Evolutionary conservation across 169 alveolate genomes (phyloP).

Genomic region (Perkinsus marinus): DNA sequence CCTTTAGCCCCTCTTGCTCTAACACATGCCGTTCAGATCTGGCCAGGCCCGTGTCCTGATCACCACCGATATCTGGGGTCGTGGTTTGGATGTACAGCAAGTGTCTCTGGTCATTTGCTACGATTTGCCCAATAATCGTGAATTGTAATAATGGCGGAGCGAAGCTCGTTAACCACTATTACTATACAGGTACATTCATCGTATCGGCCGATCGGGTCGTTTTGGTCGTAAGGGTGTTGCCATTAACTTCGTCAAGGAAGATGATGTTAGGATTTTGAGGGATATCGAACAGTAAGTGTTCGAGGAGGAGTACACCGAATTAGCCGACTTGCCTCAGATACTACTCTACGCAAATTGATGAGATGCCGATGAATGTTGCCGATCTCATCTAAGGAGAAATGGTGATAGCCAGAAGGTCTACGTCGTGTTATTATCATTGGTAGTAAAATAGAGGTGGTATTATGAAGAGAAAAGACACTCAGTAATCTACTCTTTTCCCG

Average conservation of each 20-base stretch:
- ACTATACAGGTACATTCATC: constrained; percentile 75
- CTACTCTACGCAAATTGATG: constrained; percentile 96
- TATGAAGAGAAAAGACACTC: no score
- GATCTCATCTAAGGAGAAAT: constrained; percentile 62
- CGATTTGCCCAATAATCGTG: constrained; percentile 95
- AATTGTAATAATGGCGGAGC: constrained; percentile 34
- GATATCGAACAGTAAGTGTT: constrained; percentile 93
- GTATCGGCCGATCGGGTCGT: constrained; percentile 99
- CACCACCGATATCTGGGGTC: constrained; percentile 97
- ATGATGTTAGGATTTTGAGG: constrained; percentile 82
- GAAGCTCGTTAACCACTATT: not conserved
- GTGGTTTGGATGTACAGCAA: constrained; percentile 98
- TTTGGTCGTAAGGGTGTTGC: constrained; percentile 99
- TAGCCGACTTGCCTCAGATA: not conserved
- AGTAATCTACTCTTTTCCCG: no score
- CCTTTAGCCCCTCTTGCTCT: not conserved
- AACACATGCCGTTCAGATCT: constrained; percentile 41
- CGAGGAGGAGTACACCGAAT: no score
- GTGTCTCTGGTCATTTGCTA: constrained; percentile 93
- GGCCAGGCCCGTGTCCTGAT: constrained; percentile 91
- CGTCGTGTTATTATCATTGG: not conserved
- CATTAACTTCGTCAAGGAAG: constrained; percentile 89
- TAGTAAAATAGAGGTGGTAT: not conserved
- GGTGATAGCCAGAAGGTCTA: no score
- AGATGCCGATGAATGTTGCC: constrained; percentile 93